Conservation (phyloP, 768 basidiomycete genomes). For the Leucocoprinus sp. region DNA sequence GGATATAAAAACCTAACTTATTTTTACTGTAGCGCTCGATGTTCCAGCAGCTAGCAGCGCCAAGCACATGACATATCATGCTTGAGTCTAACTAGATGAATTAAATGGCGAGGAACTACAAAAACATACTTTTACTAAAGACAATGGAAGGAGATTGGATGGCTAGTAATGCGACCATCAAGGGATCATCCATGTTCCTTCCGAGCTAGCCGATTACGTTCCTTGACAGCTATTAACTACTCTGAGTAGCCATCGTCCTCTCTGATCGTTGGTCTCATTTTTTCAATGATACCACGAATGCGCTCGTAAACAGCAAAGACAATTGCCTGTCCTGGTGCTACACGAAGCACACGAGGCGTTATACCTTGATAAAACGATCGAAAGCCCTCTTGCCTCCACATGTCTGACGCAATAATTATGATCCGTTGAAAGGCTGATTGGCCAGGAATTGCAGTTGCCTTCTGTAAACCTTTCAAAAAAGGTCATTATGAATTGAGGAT, state of each 20-base stretch:
- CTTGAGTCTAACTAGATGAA: too few relatives aligned
- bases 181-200: too few relatives aligned
- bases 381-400: slow-evolving; percentile 89
- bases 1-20: too few relatives aligned
- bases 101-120: too few relatives aligned
- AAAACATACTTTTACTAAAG: too few relatives aligned
- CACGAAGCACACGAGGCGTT: slow-evolving; percentile 90
- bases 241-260: slow-evolving; percentile 66
- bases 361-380: slow-evolving; percentile 97
- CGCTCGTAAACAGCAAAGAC: slow-evolving; percentile 97
- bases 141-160: too few relatives aligned
- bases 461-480: slow-evolving; percentile 63
- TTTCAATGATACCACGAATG: slow-evolving; percentile 70
- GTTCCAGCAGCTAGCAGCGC: too few relatives aligned
- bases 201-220: too few relatives aligned
- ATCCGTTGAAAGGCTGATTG: slow-evolving; percentile 77
- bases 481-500: slow-evolving; percentile 3
- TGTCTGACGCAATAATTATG: slow-evolving; percentile 72
- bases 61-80: too few relatives aligned
- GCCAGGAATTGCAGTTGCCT: slow-evolving; percentile 64
- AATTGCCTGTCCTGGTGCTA: slow-evolving; percentile 95
- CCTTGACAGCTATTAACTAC: slow-evolving; percentile 17
- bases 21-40: too few relatives aligned
- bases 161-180: too few relatives aligned
- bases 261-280: slow-evolving; percentile 41